phyloP scores from a whole-genome alignment of 2,329 filamentous ascomycete genomes.

The Verticillium dahliae region DNA sequence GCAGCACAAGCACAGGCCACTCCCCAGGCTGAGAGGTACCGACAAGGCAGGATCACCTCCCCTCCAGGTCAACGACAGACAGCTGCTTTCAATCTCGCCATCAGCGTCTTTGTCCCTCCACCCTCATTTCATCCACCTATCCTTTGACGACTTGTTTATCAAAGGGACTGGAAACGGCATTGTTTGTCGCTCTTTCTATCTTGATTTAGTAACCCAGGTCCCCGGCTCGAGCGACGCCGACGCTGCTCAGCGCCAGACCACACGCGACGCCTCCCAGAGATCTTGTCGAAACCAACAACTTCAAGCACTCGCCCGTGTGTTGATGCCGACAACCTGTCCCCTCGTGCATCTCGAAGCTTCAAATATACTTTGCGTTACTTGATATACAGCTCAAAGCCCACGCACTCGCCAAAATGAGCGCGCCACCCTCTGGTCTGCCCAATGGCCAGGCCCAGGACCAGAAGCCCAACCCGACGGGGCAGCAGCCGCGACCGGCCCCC shows the following conservation, averaged over 20 bases:
- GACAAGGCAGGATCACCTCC: background rate
- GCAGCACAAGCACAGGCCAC: background rate
- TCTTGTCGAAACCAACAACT: background rate
- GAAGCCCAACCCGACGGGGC: slow-evolving; percentile 20
- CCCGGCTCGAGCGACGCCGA: background rate
- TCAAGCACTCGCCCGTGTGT: background rate
- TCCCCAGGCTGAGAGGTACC: too few species aligned
- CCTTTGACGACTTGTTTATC: background rate
- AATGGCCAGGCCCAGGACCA: slow-evolving; percentile 19
- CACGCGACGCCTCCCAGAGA: background rate
- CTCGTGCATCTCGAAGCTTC: background rate
- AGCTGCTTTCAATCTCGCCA: background rate
- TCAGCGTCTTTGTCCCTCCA: background rate
- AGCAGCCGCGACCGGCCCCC: slow-evolving; percentile 28
- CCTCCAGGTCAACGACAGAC: background rate
- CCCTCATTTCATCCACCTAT: background rate
- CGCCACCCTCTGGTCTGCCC: slow-evolving; percentile 26
- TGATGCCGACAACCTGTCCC: background rate
- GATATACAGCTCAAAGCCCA: background rate
- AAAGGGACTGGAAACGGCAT: background rate
- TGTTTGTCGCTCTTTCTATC: background rate
- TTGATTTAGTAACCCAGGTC: background rate
- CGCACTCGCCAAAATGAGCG: slow-evolving; percentile 32
- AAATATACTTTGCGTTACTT: background rate
- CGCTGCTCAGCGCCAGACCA: background rate